A percentile compares a stretch with the other conserved stretches of the same genome.
These are phyloP conservation scores for Isatis tinctoria DNA, from an alignment of 345 rosid species.

Conservation along the genomic window DNA sequence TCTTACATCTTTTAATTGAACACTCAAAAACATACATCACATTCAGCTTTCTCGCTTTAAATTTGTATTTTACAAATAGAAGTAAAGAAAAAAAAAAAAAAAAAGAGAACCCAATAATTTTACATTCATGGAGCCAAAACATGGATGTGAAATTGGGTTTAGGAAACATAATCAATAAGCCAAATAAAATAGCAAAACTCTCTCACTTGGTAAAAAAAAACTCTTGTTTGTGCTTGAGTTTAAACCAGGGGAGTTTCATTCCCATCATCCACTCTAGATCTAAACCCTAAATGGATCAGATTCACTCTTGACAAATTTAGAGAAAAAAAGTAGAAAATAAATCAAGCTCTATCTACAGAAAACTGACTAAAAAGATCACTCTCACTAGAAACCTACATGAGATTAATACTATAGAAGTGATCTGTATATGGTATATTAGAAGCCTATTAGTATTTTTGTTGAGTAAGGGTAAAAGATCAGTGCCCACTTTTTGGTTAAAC, in stretches of 20 bases:
- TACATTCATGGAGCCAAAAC: conserved; percentile 29
- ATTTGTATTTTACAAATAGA: neutral
- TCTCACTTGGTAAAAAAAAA: conserved; percentile 26
- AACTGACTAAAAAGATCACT: conserved; percentile 24
- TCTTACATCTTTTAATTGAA: neutral
- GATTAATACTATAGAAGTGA: conserved; percentile 18
- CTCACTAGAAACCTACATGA: conserved; percentile 22
- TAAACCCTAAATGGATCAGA: conserved; percentile 34
- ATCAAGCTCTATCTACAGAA: conserved; percentile 20
- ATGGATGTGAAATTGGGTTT: conserved; percentile 20
- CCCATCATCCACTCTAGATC: conserved; percentile 27
- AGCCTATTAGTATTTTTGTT: conserved; percentile 15
- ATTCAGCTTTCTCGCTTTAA: neutral
- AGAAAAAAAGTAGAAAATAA: neutral
- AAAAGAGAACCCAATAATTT: neutral
- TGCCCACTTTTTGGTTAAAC: conserved; percentile 35
- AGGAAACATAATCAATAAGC: conserved; percentile 2
- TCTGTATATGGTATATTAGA: conserved; percentile 25
- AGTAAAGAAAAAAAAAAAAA: neutral
- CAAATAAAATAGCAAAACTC: conserved; percentile 10
- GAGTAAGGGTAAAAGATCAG: conserved; percentile 20
- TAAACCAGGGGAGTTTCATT: conserved; percentile 35
- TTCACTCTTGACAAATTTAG: conserved; percentile 15
- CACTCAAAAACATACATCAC: neutral
- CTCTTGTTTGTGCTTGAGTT: conserved; percentile 14